These are phyloP conservation scores for Cryptosporidium meleagridis DNA, from an alignment of 169 alveolate species.

Conservation along the genomic window DNA sequence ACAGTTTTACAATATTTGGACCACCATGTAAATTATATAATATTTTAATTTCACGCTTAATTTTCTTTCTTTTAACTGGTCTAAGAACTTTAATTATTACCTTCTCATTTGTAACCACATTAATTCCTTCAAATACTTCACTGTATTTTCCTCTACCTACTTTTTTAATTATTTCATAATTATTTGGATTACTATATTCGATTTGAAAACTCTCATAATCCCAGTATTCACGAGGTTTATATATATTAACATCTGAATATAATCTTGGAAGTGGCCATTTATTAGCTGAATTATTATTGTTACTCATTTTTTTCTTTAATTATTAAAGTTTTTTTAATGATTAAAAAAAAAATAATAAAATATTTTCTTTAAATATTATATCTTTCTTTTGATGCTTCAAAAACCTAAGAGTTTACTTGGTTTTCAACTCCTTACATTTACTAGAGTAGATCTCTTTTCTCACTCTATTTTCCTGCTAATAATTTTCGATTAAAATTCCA, in stretches of 20 bases:
- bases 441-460: neutral
- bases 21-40: slow-evolving; percentile 95
- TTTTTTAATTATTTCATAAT: slow-evolving; percentile 94
- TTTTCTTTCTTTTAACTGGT: slow-evolving; percentile 97
- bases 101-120: slow-evolving; percentile 81
- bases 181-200: slow-evolving; percentile 86
- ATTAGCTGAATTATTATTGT: slow-evolving; percentile 24
- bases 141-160: slow-evolving; percentile 99
- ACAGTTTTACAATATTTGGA: slow-evolving; percentile 92
- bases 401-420: neutral
- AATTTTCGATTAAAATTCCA: too few relatives aligned
- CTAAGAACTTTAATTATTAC: slow-evolving; percentile 95
- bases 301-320: slow-evolving; percentile 14
- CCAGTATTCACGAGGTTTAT: slow-evolving; percentile 89
- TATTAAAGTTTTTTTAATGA: neutral
- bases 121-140: slow-evolving; percentile 96
- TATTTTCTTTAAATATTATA: neutral
- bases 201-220: slow-evolving; percentile 90
- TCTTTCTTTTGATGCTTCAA: neutral
- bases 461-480: neutral
- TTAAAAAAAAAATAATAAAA: neutral
- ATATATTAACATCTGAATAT: slow-evolving; percentile 87
- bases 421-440: neutral
- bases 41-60: slow-evolving; percentile 96
- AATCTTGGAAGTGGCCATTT: slow-evolving; percentile 79